Evolutionary conservation across 176 grass and related monocot species (phyloP).

Genomic region (Oryza glumipatula): DNA sequence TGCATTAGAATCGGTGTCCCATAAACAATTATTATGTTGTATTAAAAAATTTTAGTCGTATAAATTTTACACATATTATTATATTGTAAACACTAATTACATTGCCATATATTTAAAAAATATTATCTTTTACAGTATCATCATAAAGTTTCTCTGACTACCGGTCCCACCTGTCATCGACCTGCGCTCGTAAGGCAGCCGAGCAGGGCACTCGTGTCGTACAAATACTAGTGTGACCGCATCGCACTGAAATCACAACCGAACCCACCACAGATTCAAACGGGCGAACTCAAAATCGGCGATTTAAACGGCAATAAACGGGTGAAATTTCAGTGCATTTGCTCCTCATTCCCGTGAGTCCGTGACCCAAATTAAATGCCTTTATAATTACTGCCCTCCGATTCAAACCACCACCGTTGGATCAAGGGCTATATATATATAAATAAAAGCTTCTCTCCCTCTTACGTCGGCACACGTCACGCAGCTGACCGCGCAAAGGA

Average conservation of each 20-base stretch:
- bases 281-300: not conserved
- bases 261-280: not conserved
- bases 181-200: not conserved
- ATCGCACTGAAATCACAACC: not conserved
- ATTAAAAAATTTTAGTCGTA: too few relatives aligned
- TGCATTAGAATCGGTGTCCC: too few relatives aligned
- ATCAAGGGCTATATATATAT: not conserved
- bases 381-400: not conserved
- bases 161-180: not conserved
- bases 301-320: not conserved
- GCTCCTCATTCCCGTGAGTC: not conserved
- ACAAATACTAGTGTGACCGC: not conserved
- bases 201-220: not conserved
- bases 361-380: constrained; percentile 49
- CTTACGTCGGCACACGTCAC: constrained; percentile 47
- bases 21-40: too few relatives aligned
- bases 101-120: too few relatives aligned
- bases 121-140: too few relatives aligned
- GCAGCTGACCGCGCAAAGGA: not conserved
- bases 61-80: too few relatives aligned
- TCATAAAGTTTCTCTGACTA: not conserved
- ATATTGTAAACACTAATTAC: too few relatives aligned
- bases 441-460: not conserved
- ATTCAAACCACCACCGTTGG: constrained; percentile 23
- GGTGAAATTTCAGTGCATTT: not conserved